A percentile compares a stretch with the other conserved stretches of the same genome.
phyloP scores from a whole-genome alignment of 306 rosid species.

The Rosa rugosa region DNA sequence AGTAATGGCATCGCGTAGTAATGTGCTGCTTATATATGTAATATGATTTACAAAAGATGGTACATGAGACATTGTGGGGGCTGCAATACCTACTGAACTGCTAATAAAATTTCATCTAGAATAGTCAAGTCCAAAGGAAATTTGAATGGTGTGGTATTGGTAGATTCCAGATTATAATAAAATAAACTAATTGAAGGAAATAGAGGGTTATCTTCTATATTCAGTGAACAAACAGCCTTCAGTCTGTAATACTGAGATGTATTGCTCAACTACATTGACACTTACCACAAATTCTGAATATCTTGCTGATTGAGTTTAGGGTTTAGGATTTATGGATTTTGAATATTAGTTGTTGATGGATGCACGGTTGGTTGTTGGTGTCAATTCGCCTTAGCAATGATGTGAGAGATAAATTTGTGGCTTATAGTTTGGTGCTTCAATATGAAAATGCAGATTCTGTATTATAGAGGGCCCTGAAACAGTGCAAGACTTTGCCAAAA shows the following conservation, averaged over 20 bases:
- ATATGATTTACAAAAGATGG: neutral
- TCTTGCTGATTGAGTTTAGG: too few species aligned
- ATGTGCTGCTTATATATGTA: neutral
- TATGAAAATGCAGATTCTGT: conserved; percentile 56
- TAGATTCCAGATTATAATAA: neutral
- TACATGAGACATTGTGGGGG: neutral
- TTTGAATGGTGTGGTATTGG: neutral
- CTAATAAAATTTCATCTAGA: neutral
- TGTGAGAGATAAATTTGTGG: too few species aligned
- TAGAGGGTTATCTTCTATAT: neutral
- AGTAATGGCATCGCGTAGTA: too few species aligned
- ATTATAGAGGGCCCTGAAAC: conserved; percentile 97
- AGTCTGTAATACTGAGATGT: neutral
- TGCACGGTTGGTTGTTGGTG: neutral
- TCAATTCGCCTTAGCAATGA: too few species aligned
- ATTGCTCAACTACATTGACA: neutral
- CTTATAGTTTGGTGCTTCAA: too few species aligned
- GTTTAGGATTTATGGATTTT: too few species aligned
- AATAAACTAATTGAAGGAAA: too few species aligned
- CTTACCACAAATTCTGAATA: neutral
- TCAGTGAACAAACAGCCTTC: neutral
- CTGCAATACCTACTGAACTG: neutral
- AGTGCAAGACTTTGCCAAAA: conserved; percentile 76
- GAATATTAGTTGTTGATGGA: neutral
- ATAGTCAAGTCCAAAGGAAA: neutral